Base-by-base conservation (phyloP, 495 filamentous ascomycete genomes). In the Hyphodiscus hymeniophilus region DNA sequence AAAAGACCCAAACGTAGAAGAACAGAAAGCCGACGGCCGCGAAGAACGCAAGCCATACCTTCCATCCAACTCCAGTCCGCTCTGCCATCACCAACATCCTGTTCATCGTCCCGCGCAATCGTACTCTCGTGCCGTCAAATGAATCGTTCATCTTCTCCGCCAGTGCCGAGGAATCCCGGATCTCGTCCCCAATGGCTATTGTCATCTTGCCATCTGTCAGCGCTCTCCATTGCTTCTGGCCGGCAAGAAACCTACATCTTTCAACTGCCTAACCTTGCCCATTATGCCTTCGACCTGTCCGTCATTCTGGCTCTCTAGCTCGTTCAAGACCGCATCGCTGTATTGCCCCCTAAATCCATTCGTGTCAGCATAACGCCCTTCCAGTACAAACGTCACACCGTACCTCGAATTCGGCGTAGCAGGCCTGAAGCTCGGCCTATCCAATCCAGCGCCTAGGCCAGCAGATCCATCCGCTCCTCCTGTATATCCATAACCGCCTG, bases 61-160 rank as follows among this genome's bases (percentile, higher is more conserved):
- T 86, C 92, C 92, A 98, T 51, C 89, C 85, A 22, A 98, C 81
- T 3, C 94, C 94, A 11, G 89, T 94, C 57, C 80, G 71, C 67
- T 95, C 82, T 3, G 92, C 94, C 92, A 98, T 97, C 48, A 89
- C 62, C 47, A 97, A 67, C 92, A 98, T 98, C 23, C 89, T 73
- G 58, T 87, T 95, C 92, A 98, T 97, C 33, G 94, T 97, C 33
- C 90, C 87, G 15, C 81, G 73, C 50, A 98, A 66, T 56, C 85
- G 73, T 22, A 87, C 63, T 40, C 89, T 72, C 38, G 94, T 94
- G 54, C 73, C 77, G 55, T 96, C 92, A 59, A 97, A 98, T 4
- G 79, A 75, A 45, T 94, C 85, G 62, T 96, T 95, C 84, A 89
- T 89, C 60, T 83, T 84, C 57, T 89, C 84, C 10, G 87, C 82